phyloP scores from a whole-genome alignment of 352 stramenopile genomes.

The Phytophthora megakarya region DNA sequence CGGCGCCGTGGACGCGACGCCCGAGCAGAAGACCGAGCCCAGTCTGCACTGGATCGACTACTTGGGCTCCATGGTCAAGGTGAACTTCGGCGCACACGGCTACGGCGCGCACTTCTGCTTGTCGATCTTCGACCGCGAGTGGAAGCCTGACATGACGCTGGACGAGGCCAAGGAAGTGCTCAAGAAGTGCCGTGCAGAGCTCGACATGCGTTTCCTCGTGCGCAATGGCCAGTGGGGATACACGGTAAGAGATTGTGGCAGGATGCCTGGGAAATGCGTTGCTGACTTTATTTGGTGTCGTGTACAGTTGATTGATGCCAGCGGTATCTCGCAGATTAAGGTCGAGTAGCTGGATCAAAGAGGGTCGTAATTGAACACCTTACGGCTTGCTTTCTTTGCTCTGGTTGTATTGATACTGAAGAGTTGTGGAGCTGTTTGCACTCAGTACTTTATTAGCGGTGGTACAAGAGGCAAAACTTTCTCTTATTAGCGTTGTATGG shows the following conservation, averaged over 20 bases:
- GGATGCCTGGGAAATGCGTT: background rate
- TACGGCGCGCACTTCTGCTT: slow-evolving; percentile 87
- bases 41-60: slow-evolving; percentile 92
- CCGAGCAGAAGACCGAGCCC: slow-evolving; percentile 41
- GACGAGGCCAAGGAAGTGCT: slow-evolving; percentile 76
- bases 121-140: slow-evolving; percentile 89
- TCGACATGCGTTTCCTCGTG: slow-evolving; percentile 87
- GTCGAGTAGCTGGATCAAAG: slow-evolving; percentile 47
- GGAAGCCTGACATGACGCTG: slow-evolving; percentile 84
- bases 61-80: slow-evolving; percentile 80
- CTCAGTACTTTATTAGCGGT: background rate
- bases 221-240: slow-evolving; percentile 89
- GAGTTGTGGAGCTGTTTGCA: background rate
- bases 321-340: slow-evolving; percentile 69
- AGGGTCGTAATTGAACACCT: slow-evolving; percentile 29
- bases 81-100: slow-evolving; percentile 88
- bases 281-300: slow-evolving; percentile 8
- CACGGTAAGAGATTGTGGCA: slow-evolving; percentile 43
- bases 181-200: slow-evolving; percentile 78
- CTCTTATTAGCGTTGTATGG: background rate
- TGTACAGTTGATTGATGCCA: slow-evolving; percentile 63
- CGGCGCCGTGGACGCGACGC: slow-evolving; percentile 61
- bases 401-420: background rate
- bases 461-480: background rate
- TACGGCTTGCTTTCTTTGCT: slow-evolving; percentile 19